Base-by-base conservation (phyloP, 129 eudicot species). In the Arctium minus region DNA sequence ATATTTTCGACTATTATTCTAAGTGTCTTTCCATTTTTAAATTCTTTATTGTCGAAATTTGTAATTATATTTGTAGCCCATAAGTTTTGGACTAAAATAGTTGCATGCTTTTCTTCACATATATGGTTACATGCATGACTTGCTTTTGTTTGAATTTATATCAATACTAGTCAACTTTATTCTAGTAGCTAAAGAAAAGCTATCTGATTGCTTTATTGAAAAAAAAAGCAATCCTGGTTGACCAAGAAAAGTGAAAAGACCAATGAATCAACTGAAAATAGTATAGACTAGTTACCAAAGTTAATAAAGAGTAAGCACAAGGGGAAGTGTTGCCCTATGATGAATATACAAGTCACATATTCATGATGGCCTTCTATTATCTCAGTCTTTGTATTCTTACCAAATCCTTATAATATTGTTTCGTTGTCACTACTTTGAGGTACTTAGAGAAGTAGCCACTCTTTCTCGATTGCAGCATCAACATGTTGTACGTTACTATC, bases 401-500 rank as follows among this genome's bases (percentile, higher is more conserved):
- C 36, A 73, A 73, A 73, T 73, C 56, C 13, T 3, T 73, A 73
- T 73, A 62, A 72, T 79, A n/a, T 81, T 70, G 53, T 64, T 69
- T 44, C 18, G 22, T 70, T 85, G 73, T 53, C 72, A 68, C 76
- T 86, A 83, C 60, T 88, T 46, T 81, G 80, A 60, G 73, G 81
- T 77, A 69, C 77, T 74, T 64, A 96, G 99, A 92, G 99, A 96
- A 93, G 99, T 96, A 67, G 97, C 97, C 36, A 96, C 99, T 72
- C 96, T 96, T 85, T 90, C 99, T 70, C 94, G 99, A 65, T 90
- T 96, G 89, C 99, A 96, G 86, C 97, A 96, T 80, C 99, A 93
- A 56, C 99, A 96, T 53, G 98, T 96, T 68, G 99, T 96, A 46
- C 98, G 98, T 17, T 96, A 96, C 84, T 93, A 96, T 85, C 99